phyloP scores from a whole-genome alignment of 1,284 basidiomycete species.

The Apiotrichum veenhuisii region DNA sequence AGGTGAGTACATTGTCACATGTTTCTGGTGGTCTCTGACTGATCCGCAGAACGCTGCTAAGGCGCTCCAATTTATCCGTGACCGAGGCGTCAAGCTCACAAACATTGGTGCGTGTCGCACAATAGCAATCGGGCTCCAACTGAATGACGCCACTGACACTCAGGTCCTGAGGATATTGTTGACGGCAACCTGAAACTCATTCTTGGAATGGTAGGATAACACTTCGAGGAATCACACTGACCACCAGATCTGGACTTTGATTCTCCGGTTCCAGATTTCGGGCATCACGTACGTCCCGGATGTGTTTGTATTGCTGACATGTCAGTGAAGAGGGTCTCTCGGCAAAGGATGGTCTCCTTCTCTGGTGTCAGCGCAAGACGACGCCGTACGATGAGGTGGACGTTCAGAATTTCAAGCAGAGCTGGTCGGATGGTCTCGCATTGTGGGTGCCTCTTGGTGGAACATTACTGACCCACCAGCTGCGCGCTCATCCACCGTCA shows the following conservation, averaged over 20 bases:
- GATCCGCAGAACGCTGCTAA: constrained; percentile 75
- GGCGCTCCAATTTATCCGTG: constrained; percentile 91
- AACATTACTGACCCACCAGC: constrained; percentile 52
- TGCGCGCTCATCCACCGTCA: constrained; percentile 96
- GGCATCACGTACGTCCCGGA: constrained; percentile 74
- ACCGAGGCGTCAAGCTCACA: constrained; percentile 89
- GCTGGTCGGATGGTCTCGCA: constrained; percentile 92
- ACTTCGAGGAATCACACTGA: neutral
- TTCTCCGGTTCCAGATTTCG: constrained; percentile 93
- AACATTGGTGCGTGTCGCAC: constrained; percentile 73
- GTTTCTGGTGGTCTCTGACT: neutral
- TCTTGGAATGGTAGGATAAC: constrained; percentile 67
- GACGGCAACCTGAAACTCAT: constrained; percentile 97
- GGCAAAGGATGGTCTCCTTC: constrained; percentile 88
- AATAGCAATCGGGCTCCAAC: neutral
- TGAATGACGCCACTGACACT: neutral
- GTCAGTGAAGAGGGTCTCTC: constrained; percentile 91
- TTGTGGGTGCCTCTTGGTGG: constrained; percentile 60
- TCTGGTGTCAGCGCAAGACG: constrained; percentile 98
- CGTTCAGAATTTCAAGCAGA: constrained; percentile 86
- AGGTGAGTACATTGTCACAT: constrained; percentile 48
- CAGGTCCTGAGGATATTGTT: constrained; percentile 71
- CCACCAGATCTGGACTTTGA: constrained; percentile 85
- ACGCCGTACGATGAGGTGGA: constrained; percentile 82
- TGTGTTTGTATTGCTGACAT: constrained; percentile 1